Percentiles rank a stretch among this genome's conserved stretches.
Evolutionary conservation across 148 eudicot species (phyloP).

Genomic region (Gaultheria prostrata): DNA sequence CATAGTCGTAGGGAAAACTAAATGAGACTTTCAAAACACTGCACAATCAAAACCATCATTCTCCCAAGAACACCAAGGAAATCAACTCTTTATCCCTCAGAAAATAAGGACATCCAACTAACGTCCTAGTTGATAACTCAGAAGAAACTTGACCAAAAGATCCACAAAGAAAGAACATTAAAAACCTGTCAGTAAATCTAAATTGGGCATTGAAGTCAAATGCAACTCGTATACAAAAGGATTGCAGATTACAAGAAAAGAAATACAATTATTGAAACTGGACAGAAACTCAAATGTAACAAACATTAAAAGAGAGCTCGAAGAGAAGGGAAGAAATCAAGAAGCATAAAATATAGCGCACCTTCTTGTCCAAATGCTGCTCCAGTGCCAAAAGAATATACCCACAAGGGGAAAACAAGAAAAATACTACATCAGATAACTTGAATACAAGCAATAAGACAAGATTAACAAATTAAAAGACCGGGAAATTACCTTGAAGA

Average conservation of each 20-base stretch:
- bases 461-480: background rate
- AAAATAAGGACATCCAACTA: background rate
- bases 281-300: background rate
- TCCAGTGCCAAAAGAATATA: constrained; percentile 30
- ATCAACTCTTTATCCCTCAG: background rate
- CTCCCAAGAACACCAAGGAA: background rate
- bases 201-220: background rate
- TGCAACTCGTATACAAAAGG: background rate
- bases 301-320: background rate
- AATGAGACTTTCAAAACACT: background rate
- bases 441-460: constrained; percentile 3
- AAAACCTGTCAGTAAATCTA: background rate
- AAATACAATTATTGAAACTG: background rate
- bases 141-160: background rate
- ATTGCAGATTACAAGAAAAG: background rate
- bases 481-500: constrained; percentile 62
- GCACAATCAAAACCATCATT: background rate
- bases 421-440: constrained; percentile 28
- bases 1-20: background rate
- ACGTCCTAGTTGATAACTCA: background rate
- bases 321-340: constrained; percentile 3
- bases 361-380: constrained; percentile 87
- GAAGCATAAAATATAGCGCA: constrained; percentile 17
- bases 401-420: constrained; percentile 10
- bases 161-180: background rate